Evolutionary conservation across 257 asterid species (phyloP), one percentile per base, ranked within the genome.

Genomic region (Forsythia suspensa): DNA sequence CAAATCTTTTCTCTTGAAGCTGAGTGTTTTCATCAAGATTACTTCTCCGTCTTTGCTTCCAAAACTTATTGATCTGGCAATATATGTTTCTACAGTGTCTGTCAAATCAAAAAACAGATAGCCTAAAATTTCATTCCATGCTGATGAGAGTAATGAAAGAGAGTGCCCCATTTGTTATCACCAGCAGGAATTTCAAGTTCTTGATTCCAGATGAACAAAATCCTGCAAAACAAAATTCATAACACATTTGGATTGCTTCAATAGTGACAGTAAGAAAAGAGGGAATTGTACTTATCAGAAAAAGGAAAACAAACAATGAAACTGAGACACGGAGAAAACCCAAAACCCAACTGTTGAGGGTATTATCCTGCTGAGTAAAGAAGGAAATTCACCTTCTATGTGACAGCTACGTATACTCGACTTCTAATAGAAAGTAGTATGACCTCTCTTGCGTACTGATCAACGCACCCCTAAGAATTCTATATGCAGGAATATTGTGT

Each of bases 41-140:
- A 71, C 7, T 48, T 86, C 89, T 36, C 84, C 80, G 12, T 77
- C 86, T 85, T 69, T 84, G 78, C 87, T 84, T 9, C 88, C 91
- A 75, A 81, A 85, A 72, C 89, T 88, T n/a, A 85, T 59, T 21
- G 92, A 88, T 83, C 87, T 86, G 18, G 86, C 87, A 36, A 90
- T 73, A 46, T 59, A 24, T 20, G 80, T 79, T 71, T 87, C 91
- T 8, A 77, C 67, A n/a, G 73, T 74, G 61, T 88, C 88, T 1
- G 82, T 48, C 48, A 85, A 51, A 59, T 81, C 73, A 71, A 80
- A 81, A 63, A 83, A 10, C 38, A 40, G 44, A 52, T 59, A 77
- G 70, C 85, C 84, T 69, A 83, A 39, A 6, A 66, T 76, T 55
- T 77, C 81, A n/a, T 79, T 87, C 89, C 89, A 86, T 18, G 83